These are phyloP conservation scores for Tetradesmus obliquus DNA, from an alignment of 139 green algal species.

Conservation along the genomic window DNA sequence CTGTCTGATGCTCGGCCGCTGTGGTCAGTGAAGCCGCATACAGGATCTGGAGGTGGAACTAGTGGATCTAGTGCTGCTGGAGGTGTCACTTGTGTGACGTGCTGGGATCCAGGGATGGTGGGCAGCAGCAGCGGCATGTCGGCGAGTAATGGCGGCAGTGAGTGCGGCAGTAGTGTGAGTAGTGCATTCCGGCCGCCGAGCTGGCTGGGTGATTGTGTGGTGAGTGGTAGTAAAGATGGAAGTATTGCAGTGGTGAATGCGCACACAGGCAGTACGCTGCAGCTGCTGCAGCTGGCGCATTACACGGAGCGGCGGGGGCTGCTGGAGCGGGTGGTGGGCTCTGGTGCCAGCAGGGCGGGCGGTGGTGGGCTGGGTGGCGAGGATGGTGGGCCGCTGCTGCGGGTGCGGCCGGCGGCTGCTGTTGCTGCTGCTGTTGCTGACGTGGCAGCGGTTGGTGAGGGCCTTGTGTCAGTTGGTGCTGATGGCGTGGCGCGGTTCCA, in stretches of 20 bases:
- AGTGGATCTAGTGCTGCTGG: background rate
- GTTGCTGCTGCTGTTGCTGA: constrained; percentile 59
- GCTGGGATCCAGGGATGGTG: constrained; percentile 16
- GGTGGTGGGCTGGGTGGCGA: background rate
- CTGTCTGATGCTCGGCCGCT: constrained; percentile 50
- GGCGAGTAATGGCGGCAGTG: background rate
- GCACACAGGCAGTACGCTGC: constrained; percentile 45
- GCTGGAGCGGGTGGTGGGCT: constrained; percentile 34
- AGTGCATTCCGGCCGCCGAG: background rate
- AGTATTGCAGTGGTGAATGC: constrained; percentile 49
- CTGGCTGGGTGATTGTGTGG: constrained; percentile 51
- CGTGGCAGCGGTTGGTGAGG: constrained; percentile 58
- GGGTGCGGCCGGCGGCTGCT: background rate
- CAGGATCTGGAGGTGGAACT: background rate
- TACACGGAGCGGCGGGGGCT: constrained; percentile 31
- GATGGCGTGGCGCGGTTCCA: constrained; percentile 73
- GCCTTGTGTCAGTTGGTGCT: constrained; percentile 67
- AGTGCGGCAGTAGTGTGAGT: background rate
- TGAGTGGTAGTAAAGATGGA: constrained; percentile 63
- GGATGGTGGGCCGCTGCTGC: background rate
- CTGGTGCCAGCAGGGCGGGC: background rate
- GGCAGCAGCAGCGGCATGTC: background rate
- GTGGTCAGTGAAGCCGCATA: constrained; percentile 21
- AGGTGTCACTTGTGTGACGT: background rate
- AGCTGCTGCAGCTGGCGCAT: constrained; percentile 55